Conservation (phyloP, 2,329 filamentous ascomycete genomes). For the Stachybotrys elegans region DNA sequence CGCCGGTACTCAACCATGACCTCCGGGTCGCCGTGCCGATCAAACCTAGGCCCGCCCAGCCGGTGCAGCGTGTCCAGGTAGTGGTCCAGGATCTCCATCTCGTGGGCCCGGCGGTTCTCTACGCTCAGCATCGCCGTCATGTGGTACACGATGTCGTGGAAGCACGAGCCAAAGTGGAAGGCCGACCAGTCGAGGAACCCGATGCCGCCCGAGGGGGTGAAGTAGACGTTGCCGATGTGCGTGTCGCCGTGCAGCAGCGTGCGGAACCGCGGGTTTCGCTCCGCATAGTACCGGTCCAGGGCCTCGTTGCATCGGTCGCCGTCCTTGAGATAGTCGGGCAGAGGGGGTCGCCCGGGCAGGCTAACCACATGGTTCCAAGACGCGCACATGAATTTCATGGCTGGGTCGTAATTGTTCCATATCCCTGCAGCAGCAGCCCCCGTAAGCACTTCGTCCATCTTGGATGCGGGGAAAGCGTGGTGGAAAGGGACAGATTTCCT, state of each 20-base stretch:
- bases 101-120: conserved; percentile 33
- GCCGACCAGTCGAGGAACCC: conserved; percentile 38
- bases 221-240: conserved; percentile 38
- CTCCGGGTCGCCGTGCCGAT: conserved; percentile 19
- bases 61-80: conserved; percentile 27
- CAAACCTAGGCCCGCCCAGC: conserved; percentile 26
- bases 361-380: conserved; percentile 25
- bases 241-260: conserved; percentile 38
- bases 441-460: neutral
- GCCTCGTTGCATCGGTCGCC: conserved; percentile 27
- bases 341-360: conserved; percentile 19
- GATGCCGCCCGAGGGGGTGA: conserved; percentile 25
- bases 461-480: neutral
- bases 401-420: conserved; percentile 31
- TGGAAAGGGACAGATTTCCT: neutral
- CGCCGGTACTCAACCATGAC: conserved; percentile 20
- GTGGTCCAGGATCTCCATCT: conserved; percentile 30
- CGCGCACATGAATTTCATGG: conserved; percentile 26
- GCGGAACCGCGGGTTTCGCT: conserved; percentile 31
- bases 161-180: conserved; percentile 34
- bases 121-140: conserved; percentile 31
- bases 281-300: conserved; percentile 28
- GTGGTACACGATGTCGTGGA: conserved; percentile 38
- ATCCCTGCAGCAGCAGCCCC: conserved; percentile 11
- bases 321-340: conserved; percentile 32